Evolutionary conservation across 2,329 filamentous ascomycete species (phyloP), one percentile per base, ranked within the genome.

Genomic region (Penicillium palitans): DNA sequence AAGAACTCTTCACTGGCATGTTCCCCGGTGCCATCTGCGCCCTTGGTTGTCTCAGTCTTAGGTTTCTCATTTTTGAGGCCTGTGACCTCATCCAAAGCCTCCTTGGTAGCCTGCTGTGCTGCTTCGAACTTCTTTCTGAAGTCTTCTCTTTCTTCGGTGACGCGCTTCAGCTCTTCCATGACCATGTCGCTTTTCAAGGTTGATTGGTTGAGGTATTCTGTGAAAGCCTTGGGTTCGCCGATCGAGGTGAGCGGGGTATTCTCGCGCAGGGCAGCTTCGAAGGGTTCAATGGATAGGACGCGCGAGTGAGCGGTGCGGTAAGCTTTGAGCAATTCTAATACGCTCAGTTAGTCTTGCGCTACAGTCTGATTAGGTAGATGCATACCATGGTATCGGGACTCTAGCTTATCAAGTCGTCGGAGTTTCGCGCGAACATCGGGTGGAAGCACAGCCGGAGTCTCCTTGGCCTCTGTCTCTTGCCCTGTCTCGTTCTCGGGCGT

Each of bases 201-300:
- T 41, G 96, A 78, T 74, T 97, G 91, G 66, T 89, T 91, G 29
- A 99, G 81, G 70, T 97, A 99, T 75, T 98, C 93, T 7, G 92
- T 84, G 35, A 99, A 81, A 2, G 92, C 89, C 53, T 86, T 85
- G 0, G 93, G 91, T 59, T 99, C 95, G 66, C 82, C 83, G 67
- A 99, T 96, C 17, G 91, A 93, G 5, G 90, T 90, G 37, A 98
- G 80, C 2, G 95, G 93, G 0, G 95, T 99, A 68, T 96, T 90
- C 72, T 99, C 95, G 67, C 91, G 90, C 8, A 99, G 82, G 0
- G 90, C 88, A 55, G 90, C 88, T 77, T 99, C 95, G 73, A 99
- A 99, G 0, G 91, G 90, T 70, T 98, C 95, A 69, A 98, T 96
- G 3, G 90, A 86, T 13, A 90, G 86, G 42, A 93, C 91, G 52